Conservation (phyloP, 768 basidiomycete species). For the Russula sp. region DNA sequence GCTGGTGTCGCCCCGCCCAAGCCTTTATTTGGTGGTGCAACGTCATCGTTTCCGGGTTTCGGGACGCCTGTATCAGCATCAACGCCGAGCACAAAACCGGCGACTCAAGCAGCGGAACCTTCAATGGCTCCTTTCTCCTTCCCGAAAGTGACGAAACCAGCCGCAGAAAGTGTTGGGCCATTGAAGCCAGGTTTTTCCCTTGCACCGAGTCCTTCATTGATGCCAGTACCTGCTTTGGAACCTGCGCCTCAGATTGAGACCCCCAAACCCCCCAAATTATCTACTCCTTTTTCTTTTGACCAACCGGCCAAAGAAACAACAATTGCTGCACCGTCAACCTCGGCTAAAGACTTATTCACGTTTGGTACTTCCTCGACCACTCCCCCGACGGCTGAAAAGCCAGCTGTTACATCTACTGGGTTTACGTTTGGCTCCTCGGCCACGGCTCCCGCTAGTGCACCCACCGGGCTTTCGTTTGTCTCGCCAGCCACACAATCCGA, state of each 20-base stretch:
- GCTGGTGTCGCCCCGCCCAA: background rate
- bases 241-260: slow-evolving; percentile 1
- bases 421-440: slow-evolving; percentile 25
- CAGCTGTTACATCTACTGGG: slow-evolving; percentile 15
- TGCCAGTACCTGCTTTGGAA: slow-evolving; percentile 3
- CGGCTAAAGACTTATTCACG: slow-evolving; percentile 28
- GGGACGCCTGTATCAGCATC: slow-evolving; percentile 15
- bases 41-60: slow-evolving; percentile 19
- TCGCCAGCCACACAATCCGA: slow-evolving; percentile 32
- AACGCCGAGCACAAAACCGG: slow-evolving; percentile 1
- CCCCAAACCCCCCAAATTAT: slow-evolving; percentile 11
- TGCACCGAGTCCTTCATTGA: slow-evolving; percentile 7
- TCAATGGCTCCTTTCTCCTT: slow-evolving; percentile 20
- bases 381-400: slow-evolving; percentile 10
- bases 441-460: slow-evolving; percentile 14
- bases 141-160: slow-evolving; percentile 3
- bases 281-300: slow-evolving; percentile 10
- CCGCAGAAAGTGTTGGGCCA: slow-evolving; percentile 3
- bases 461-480: slow-evolving; percentile 20
- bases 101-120: background rate
- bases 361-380: slow-evolving; percentile 30
- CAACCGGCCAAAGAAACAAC: slow-evolving; percentile 9
- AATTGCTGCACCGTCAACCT: background rate
- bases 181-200: slow-evolving; percentile 25
- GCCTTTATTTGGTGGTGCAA: slow-evolving; percentile 19